phyloP scores from a whole-genome alignment of 257 asterid species.

The Handroanthus guayacan region DNA sequence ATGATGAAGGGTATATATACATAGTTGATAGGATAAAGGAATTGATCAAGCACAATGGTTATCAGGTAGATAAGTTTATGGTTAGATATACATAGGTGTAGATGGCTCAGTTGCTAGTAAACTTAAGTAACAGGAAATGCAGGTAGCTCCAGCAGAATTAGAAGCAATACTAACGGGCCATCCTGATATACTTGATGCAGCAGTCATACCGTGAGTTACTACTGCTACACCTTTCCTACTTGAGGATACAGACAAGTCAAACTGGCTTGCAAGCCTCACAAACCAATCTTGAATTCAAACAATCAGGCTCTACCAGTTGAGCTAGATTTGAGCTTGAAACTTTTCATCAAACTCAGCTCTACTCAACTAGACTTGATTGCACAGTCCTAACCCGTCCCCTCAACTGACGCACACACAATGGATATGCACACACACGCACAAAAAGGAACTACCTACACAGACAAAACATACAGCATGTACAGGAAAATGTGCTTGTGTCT shows the following conservation, averaged over 20 bases:
- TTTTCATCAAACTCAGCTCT: too few species aligned
- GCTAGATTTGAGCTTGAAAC: too few species aligned
- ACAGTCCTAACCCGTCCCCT: too few species aligned
- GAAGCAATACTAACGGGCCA: constrained; percentile 77
- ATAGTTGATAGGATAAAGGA: constrained; percentile 79
- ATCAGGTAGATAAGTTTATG: constrained; percentile 56
- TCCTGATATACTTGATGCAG: constrained; percentile 73
- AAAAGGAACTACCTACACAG: too few species aligned
- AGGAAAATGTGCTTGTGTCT: not conserved
- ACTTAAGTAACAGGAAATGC: constrained; percentile 39
- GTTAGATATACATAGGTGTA: not conserved
- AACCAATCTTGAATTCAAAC: too few species aligned
- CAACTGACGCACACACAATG: too few species aligned
- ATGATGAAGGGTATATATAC: constrained; percentile 70
- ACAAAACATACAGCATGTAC: not conserved
- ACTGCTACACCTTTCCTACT: constrained; percentile 1
- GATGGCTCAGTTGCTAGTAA: not conserved
- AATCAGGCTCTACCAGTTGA: too few species aligned
- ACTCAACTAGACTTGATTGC: too few species aligned
- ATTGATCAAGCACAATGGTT: constrained; percentile 86
- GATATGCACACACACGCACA: too few species aligned
- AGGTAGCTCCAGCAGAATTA: constrained; percentile 93
- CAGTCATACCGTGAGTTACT: constrained; percentile 69
- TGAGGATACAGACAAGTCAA: too few species aligned
- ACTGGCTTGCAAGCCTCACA: too few species aligned